Conservation (phyloP, 2,329 filamentous ascomycete genomes). For the Aspergillus texensis region DNA sequence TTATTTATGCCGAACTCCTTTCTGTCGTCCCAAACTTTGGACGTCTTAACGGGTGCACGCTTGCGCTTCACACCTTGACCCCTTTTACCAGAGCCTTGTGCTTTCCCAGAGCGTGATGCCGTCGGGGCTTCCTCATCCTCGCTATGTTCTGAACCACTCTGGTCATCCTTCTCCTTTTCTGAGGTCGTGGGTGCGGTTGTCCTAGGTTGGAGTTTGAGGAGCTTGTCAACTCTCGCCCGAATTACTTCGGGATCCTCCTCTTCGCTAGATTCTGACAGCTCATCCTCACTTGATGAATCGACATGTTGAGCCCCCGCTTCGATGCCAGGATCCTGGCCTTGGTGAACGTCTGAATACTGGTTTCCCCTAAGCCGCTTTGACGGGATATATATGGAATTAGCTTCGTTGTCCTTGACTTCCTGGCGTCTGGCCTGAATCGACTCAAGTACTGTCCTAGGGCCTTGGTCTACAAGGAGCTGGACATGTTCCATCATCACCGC, state of each 20-base stretch:
- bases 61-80: conserved; percentile 11
- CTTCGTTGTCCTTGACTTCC: conserved; percentile 38
- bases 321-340: not conserved
- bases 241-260: conserved; percentile 20
- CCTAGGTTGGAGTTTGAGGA: conserved; percentile 13
- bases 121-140: conserved; percentile 9
- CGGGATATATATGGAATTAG: conserved; percentile 42
- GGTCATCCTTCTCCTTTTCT: not conserved
- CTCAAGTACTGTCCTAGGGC: conserved; percentile 36
- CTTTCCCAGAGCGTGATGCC: not conserved
- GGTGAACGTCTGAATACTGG: conserved; percentile 25
- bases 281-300: conserved; percentile 22
- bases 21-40: conserved; percentile 20
- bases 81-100: not conserved
- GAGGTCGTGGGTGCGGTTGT: not conserved
- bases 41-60: not conserved
- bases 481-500: conserved; percentile 48
- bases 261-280: conserved; percentile 16
- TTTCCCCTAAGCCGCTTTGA: conserved; percentile 35
- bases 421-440: conserved; percentile 29
- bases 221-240: conserved; percentile 13
- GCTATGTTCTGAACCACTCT: conserved; percentile 6
- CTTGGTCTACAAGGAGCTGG: conserved; percentile 33
- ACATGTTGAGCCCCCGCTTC: conserved; percentile 11
- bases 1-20: conserved; percentile 28